Conservation (phyloP, 2,329 filamentous ascomycete genomes). For the Sarocladium strictum region DNA sequence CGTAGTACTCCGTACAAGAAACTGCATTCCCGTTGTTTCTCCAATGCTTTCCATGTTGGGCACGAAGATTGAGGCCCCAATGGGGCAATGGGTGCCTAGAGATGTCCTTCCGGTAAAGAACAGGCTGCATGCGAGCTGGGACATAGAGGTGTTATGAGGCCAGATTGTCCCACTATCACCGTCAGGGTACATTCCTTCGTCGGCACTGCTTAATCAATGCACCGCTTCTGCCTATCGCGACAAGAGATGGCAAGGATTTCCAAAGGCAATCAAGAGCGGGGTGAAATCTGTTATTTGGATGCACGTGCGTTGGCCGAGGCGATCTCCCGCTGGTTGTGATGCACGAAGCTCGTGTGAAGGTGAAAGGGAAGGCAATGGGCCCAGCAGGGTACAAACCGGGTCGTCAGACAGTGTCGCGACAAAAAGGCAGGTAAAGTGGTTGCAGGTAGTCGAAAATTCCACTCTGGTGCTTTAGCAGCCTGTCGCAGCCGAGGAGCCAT, state of each 20-base stretch:
- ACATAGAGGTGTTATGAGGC: too few relatives aligned
- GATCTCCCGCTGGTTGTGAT: background rate
- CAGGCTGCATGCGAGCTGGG: too few relatives aligned
- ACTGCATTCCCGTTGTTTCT: background rate
- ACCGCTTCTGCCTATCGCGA: too few relatives aligned
- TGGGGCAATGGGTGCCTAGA: too few relatives aligned
- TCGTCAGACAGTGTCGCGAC: background rate
- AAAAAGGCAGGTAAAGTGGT: conserved; percentile 6
- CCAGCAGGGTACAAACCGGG: background rate
- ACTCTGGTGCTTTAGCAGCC: background rate
- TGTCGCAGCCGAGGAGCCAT: conserved; percentile 3
- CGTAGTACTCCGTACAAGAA: too few relatives aligned
- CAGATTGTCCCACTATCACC: too few relatives aligned
- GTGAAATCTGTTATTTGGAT: background rate
- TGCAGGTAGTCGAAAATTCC: background rate
- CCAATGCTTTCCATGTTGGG: background rate
- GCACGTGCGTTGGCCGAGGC: background rate
- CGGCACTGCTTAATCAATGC: background rate
- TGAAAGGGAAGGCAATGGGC: background rate
- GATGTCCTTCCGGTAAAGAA: too few relatives aligned
- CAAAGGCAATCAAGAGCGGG: background rate
- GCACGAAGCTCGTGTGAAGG: background rate
- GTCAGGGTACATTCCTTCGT: too few relatives aligned
- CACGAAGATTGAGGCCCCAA: background rate
- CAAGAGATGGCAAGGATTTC: too few relatives aligned